Conservation (phyloP, 106 monocot genomes). For the Platanthera zijinensis region DNA sequence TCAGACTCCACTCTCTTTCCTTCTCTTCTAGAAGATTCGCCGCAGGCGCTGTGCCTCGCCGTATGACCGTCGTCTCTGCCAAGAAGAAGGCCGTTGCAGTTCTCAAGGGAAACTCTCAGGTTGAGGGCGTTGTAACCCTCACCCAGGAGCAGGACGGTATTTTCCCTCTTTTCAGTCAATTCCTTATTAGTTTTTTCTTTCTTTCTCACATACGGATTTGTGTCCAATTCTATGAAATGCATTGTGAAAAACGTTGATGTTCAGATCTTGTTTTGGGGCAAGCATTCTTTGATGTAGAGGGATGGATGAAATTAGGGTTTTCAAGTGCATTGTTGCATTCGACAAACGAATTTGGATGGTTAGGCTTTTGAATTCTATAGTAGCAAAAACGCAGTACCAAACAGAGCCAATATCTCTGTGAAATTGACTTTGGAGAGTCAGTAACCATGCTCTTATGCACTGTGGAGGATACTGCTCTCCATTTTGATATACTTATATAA, state of each 20-base stretch:
- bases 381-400: neutral
- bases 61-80: slow-evolving; percentile 22
- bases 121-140: slow-evolving; percentile 71
- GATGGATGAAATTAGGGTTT: neutral
- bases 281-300: neutral
- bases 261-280: neutral
- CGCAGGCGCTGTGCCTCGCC: neutral
- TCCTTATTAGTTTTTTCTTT: neutral
- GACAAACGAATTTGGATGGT: neutral
- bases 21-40: neutral
- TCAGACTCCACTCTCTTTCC: neutral
- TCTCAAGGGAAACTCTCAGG: slow-evolving; percentile 53
- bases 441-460: neutral
- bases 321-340: neutral
- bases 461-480: neutral
- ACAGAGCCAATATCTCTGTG: neutral
- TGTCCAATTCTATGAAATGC: neutral
- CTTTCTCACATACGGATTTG: neutral
- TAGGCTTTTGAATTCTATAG: neutral
- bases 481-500: neutral
- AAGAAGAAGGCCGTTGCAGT: slow-evolving; percentile 73
- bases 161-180: neutral
- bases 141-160: slow-evolving; percentile 50
- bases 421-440: neutral
- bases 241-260: neutral